Evolutionary conservation across 192 early-diverging fungal species (phyloP), one percentile per base, ranked within the genome.

Genomic region (Podila epicladia): DNA sequence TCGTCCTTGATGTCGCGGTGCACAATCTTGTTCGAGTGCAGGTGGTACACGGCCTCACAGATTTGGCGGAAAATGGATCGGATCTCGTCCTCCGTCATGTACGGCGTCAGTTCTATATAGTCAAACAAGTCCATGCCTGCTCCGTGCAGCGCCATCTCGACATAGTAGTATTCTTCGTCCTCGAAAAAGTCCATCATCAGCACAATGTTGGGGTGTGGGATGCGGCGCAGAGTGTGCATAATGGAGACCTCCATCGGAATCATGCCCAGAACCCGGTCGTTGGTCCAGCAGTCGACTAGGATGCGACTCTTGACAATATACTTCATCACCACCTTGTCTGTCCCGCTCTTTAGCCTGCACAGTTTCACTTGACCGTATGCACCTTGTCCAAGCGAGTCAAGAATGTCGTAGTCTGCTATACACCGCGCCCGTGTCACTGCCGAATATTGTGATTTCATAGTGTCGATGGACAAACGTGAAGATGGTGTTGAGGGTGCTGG

Each of bases 1-100:
- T 96, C 95, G 64, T 96, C 95, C 78, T 96, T 96, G 76, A 96
- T 95, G 82, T 96, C 95, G 32, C 93, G 82, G 63, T 96, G 95
- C 20, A 92, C 91, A 73, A 94, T 92, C 33, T 87, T 87, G 59
- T 89, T 78, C 32, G 79, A 71, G 68, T 93, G 91, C 33, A 93
- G 62, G 75, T 92, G 90, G 53, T 78, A 49, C 15, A 93, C 85
- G 9, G 89, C 91, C 22, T 74, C 69, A 9, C 84, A 85, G 29
- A 93, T 77, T 71, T 92, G 92, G 26, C 73, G 58, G 53, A 92
- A 92, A 9, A 92, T 89, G 8, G 69, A 63, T 29, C 84, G 74
- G 19, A 91, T 87, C 72, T 89, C 85, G 73, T 77, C 65, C 82
- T 89, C 84, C 4, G 75, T 71, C 88, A 92, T 88, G 2, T 77